Base-by-base conservation (phyloP, 176 grass and related monocot species). In the Oryza brachyantha region DNA sequence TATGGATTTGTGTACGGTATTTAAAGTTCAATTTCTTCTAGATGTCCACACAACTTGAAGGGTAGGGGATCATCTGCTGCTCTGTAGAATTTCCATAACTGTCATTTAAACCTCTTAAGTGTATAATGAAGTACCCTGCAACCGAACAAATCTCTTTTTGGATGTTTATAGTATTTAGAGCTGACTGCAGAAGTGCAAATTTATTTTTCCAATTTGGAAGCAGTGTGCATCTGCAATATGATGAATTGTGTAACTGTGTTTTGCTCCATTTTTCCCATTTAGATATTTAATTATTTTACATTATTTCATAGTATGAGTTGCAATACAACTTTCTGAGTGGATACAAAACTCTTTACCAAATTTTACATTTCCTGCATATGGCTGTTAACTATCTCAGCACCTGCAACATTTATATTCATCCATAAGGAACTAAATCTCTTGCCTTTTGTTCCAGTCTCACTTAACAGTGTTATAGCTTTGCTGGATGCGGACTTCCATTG, bases 401-500 rank as follows among this genome's bases (percentile, higher is more conserved):
- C 24, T 76, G 28, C 66, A 55, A 50, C 37, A 54, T 85, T 66
- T 84, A 28, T 68, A 54, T 42, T 82, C 10, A 3, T 66, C 37
- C 26, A 68, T 70, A 29, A 70, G 25, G 32, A 54, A 70, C n/a
- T 85, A 66, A 52, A 66, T 71, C 62, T 52, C 37, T 78, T 70
- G 17, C 64, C 64, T 39, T 83, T 50, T 76, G 21, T 77, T 91
- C 50, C 77, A 99, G 96, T 93, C 57, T 99, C 96, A 71, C 92
- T 99, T 77, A 93, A 99, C 76, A 93, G 92, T 52, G 96, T 99
- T 76, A 91, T 99, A 79, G 96, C 96, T 79, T 85, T 93, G 48
- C 81, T 99, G 88, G 96, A 99, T 82, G 86, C 90, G 28, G 96
- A 99, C 74, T 99, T 99, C 69, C 96, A 99, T 81, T 79, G 85